Conservation (phyloP, 169 alveolate species). For the Cryptosporidium ryanae region DNA sequence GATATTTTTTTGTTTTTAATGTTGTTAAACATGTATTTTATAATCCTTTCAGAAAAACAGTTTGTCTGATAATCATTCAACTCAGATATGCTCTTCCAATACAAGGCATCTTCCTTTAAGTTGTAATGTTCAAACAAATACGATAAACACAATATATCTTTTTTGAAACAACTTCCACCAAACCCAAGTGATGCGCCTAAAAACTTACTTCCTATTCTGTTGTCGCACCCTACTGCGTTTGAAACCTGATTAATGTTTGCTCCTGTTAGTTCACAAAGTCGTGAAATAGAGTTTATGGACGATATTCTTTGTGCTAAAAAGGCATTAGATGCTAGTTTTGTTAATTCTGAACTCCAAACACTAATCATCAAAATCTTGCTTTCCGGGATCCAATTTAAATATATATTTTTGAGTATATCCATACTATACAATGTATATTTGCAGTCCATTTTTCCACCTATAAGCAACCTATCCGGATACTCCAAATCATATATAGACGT, state of each 20-base stretch:
- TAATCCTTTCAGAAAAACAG: slow-evolving; percentile 77
- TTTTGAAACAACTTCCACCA: slow-evolving; percentile 94
- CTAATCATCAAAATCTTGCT: slow-evolving; percentile 81
- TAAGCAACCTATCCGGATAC: slow-evolving; percentile 87
- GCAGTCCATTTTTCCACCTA: slow-evolving; percentile 81
- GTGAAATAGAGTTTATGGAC: slow-evolving; percentile 88
- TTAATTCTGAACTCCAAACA: slow-evolving; percentile 88
- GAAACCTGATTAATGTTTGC: slow-evolving; percentile 82
- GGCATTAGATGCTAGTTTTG: slow-evolving; percentile 90
- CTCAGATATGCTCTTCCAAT: slow-evolving; percentile 85
- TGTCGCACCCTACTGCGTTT: slow-evolving; percentile 82
- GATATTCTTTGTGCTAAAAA: slow-evolving; percentile 90
- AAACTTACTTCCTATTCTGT: slow-evolving; percentile 88
- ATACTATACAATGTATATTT: slow-evolving; percentile 76
- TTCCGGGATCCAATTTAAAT: slow-evolving; percentile 85
- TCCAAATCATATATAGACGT: slow-evolving; percentile 84
- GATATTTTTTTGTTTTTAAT: slow-evolving; percentile 83
- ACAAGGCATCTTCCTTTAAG: slow-evolving; percentile 83
- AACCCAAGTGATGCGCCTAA: slow-evolving; percentile 89
- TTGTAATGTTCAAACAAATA: slow-evolving; percentile 84
- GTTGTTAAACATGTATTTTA: slow-evolving; percentile 79
- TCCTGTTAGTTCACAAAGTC: slow-evolving; percentile 89
- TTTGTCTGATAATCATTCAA: slow-evolving; percentile 84
- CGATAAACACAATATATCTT: slow-evolving; percentile 85
- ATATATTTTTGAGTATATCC: slow-evolving; percentile 81